A percentile compares a stretch with the other conserved stretches of the same genome.
Evolutionary conservation across 805 yeast genomes (phyloP).

Genomic region (Tetrapisispora arboricola): DNA sequence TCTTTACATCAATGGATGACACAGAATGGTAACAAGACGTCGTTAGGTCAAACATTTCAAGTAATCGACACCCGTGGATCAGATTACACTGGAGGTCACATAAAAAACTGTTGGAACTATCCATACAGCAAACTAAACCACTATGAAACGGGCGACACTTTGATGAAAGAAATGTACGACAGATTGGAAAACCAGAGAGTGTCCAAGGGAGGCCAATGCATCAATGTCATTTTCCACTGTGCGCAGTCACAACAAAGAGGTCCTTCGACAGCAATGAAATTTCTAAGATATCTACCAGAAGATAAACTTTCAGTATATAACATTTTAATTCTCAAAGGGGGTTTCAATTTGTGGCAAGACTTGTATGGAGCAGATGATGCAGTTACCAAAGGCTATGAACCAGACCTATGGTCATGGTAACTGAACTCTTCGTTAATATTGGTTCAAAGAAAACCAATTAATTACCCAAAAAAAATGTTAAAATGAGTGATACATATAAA

Average conservation of each 20-base stretch:
- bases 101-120: slow-evolving; percentile 17
- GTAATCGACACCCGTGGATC: slow-evolving; percentile 81
- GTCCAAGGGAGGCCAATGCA: background rate
- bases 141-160: slow-evolving; percentile 43
- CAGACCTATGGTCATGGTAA: slow-evolving; percentile 33
- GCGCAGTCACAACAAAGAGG: slow-evolving; percentile 88
- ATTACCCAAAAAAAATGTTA: too few species aligned
- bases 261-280: slow-evolving; percentile 68
- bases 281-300: slow-evolving; percentile 29
- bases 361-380: slow-evolving; percentile 54
- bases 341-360: slow-evolving; percentile 77
- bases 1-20: slow-evolving; percentile 21
- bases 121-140: slow-evolving; percentile 21
- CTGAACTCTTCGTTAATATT: too few species aligned
- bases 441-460: too few species aligned
- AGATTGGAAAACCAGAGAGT: slow-evolving; percentile 28
- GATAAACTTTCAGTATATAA: slow-evolving; percentile 30
- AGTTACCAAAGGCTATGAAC: slow-evolving; percentile 54
- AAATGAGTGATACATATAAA: too few species aligned
- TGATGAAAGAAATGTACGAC: slow-evolving; percentile 43
- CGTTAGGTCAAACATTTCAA: slow-evolving; percentile 15
- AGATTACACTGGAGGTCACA: slow-evolving; percentile 61
- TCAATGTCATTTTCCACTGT: slow-evolving; percentile 66
- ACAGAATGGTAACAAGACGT: slow-evolving; percentile 11
- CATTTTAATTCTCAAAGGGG: slow-evolving; percentile 72